Evolutionary conservation across 345 rosid genomes (phyloP).

Genomic region (Sonneratia alba): DNA sequence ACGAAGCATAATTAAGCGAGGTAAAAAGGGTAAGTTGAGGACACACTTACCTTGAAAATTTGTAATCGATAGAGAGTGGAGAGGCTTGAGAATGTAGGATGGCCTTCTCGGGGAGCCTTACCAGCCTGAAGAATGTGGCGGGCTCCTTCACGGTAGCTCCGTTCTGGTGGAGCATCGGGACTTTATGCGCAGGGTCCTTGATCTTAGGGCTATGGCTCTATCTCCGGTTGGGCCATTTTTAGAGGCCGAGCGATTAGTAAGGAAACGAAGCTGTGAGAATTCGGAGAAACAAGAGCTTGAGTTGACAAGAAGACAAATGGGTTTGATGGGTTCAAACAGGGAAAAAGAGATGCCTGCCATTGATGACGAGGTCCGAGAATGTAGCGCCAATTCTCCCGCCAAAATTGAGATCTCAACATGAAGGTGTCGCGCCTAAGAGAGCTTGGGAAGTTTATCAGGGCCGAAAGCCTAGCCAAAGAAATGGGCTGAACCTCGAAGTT

Average conservation of each 20-base stretch:
- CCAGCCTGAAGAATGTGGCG: constrained; percentile 33
- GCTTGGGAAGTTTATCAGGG: neutral
- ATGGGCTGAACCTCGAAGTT: too few species aligned
- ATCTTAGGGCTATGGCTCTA: constrained; percentile 15
- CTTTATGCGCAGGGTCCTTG: constrained; percentile 26
- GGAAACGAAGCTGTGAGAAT: neutral
- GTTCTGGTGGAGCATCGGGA: constrained; percentile 35
- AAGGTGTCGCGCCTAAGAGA: too few species aligned
- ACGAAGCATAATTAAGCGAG: neutral
- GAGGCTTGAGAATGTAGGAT: constrained; percentile 62
- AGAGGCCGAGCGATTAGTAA: neutral
- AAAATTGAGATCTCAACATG: too few species aligned
- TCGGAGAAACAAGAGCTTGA: neutral
- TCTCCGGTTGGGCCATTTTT: constrained; percentile 1
- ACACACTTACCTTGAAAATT: constrained; percentile 42
- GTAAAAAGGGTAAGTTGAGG: neutral
- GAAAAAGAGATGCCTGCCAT: neutral
- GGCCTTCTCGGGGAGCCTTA: constrained; percentile 67
- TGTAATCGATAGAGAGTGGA: constrained; percentile 64
- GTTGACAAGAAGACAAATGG: neutral
- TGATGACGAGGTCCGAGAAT: neutral
- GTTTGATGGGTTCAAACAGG: neutral
- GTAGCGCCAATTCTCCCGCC: constrained; percentile 1
- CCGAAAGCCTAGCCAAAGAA: too few species aligned
- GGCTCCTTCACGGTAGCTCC: constrained; percentile 7